Conservation (phyloP, 2,329 filamentous ascomycete genomes). For the Emmonsiellopsis sp. region DNA sequence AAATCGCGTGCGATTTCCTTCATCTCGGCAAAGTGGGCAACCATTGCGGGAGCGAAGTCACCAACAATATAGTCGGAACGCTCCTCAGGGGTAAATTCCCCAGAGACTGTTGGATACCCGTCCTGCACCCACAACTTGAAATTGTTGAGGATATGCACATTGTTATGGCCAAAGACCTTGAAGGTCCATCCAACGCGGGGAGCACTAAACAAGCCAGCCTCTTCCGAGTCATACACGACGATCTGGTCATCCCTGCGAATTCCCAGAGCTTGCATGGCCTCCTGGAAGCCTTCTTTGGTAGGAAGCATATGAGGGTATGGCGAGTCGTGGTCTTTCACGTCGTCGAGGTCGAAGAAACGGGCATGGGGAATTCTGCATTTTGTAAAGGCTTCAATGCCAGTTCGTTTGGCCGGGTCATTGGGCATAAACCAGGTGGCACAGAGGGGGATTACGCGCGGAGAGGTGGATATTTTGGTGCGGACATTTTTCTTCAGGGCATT, state of each 20-base stretch:
- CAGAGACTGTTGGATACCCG: slow-evolving; percentile 72
- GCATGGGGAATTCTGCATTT: slow-evolving; percentile 78
- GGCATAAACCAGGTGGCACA: slow-evolving; percentile 96
- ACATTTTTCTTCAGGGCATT: slow-evolving; percentile 76
- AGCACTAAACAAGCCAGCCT: slow-evolving; percentile 88
- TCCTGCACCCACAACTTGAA: slow-evolving; percentile 89
- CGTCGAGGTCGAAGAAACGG: slow-evolving; percentile 94
- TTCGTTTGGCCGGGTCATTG: slow-evolving; percentile 67
- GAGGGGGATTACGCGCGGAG: slow-evolving; percentile 75
- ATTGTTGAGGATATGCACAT: slow-evolving; percentile 89
- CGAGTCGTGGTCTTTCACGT: slow-evolving; percentile 74
- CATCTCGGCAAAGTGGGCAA: slow-evolving; percentile 75
- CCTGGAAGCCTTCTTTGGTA: slow-evolving; percentile 66
- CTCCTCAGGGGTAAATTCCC: slow-evolving; percentile 36
- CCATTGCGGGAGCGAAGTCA: slow-evolving; percentile 55
- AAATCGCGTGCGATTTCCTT: slow-evolving; percentile 65
- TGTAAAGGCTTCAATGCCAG: slow-evolving; percentile 71
- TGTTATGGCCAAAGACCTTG: slow-evolving; percentile 76
- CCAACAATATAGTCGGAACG: slow-evolving; percentile 38
- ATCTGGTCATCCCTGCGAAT: slow-evolving; percentile 81
- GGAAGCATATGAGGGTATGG: slow-evolving; percentile 97
- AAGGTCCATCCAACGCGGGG: slow-evolving; percentile 93
- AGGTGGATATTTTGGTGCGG: slow-evolving; percentile 66
- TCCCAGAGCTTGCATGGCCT: slow-evolving; percentile 80
- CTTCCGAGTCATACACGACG: slow-evolving; percentile 87